Evolutionary conservation across 306 rosid species (phyloP).

Genomic region (Begonia loranthoides): DNA sequence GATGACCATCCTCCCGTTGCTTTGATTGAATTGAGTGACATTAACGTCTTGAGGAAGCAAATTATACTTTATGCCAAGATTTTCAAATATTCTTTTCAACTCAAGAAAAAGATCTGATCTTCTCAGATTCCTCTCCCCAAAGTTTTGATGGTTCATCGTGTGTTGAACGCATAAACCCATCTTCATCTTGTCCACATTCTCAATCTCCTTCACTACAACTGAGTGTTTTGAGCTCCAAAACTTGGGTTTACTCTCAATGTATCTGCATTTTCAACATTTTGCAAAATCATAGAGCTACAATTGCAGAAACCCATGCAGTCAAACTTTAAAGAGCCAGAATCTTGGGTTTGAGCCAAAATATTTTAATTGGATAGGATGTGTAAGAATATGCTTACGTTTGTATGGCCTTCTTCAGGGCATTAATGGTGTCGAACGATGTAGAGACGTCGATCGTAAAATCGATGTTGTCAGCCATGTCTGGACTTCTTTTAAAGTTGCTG

Average conservation of each 20-base stretch:
- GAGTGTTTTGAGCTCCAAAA: slow-evolving; percentile 31
- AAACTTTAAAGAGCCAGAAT: no score
- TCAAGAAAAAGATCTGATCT: slow-evolving; percentile 36
- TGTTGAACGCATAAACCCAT: slow-evolving; percentile 31
- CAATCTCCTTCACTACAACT: slow-evolving; percentile 32
- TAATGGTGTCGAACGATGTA: slow-evolving; percentile 23
- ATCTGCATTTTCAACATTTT: slow-evolving; percentile 10
- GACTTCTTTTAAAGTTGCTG: slow-evolving; percentile 39
- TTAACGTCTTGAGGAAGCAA: slow-evolving; percentile 36
- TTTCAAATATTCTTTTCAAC: slow-evolving; percentile 27
- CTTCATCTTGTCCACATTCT: slow-evolving; percentile 35
- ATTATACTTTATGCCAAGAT: slow-evolving; percentile 23
- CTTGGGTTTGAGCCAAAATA: no score
- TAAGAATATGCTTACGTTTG: slow-evolving; percentile 21
- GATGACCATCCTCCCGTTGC: slow-evolving; percentile 8
- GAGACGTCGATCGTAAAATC: slow-evolving; percentile 30
- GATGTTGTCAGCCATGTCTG: slow-evolving; percentile 32
- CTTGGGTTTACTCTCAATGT: slow-evolving; percentile 35
- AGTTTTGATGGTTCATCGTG: slow-evolving; percentile 42
- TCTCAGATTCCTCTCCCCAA: slow-evolving; percentile 27
- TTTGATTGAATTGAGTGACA: slow-evolving; percentile 22
- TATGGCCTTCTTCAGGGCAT: slow-evolving; percentile 31
- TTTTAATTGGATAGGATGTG: neutral
- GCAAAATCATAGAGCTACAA: neutral
- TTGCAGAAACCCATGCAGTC: neutral